Conservation (phyloP, 179 eudicot species). For the Sideroxylon spinosum region DNA sequence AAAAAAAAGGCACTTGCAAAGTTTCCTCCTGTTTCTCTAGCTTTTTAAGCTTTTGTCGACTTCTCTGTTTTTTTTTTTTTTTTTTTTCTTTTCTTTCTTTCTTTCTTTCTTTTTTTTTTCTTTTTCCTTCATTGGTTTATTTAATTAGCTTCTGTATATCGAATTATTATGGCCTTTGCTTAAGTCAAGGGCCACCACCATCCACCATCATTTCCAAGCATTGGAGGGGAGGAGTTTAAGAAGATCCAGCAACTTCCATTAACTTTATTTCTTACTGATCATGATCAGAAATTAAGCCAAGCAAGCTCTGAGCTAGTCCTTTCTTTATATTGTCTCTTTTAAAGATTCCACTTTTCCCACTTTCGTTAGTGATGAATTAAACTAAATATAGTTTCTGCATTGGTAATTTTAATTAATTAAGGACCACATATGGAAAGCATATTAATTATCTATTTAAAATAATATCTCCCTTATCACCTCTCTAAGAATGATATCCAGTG, state of each 20-base stretch:
- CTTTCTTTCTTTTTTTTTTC: slow-evolving; percentile 4
- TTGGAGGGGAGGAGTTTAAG: slow-evolving; percentile 14
- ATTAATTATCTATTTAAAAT: too few species aligned
- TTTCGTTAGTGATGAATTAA: not conserved
- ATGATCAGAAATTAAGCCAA: not conserved
- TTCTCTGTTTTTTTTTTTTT: slow-evolving; percentile 4
- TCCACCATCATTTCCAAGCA: slow-evolving; percentile 15
- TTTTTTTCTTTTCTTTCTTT: not conserved
- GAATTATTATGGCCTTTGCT: slow-evolving; percentile 1
- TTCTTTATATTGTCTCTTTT: slow-evolving; percentile 8
- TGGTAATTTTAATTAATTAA: too few species aligned
- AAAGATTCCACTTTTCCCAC: not conserved
- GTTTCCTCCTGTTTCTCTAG: slow-evolving; percentile 4
- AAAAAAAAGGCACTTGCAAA: not conserved
- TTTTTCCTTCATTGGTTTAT: not conserved
- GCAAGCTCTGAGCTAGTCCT: not conserved
- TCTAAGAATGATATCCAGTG: too few species aligned
- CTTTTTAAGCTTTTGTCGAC: slow-evolving; percentile 19
- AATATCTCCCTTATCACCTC: too few species aligned
- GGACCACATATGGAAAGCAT: too few species aligned
- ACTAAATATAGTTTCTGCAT: too few species aligned
- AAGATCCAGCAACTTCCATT: slow-evolving; percentile 18
- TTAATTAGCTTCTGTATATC: slow-evolving; percentile 9
- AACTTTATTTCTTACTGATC: not conserved
- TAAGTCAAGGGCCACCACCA: slow-evolving; percentile 22